These are phyloP conservation scores for Gamarada debralockiae DNA, from an alignment of 495 filamentous ascomycete species.

Conservation along the genomic window DNA sequence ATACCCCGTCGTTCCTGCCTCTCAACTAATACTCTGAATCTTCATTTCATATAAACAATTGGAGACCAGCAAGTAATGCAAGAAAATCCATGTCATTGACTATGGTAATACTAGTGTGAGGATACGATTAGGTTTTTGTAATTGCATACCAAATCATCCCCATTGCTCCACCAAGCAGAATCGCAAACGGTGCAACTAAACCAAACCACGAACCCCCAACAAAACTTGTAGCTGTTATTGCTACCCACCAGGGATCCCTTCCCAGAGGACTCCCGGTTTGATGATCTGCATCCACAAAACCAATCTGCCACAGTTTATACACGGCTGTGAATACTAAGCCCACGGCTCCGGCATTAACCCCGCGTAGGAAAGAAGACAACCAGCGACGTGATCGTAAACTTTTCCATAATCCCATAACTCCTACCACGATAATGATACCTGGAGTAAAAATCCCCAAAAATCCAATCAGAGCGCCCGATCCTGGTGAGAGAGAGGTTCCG, in stretches of 20 bases:
- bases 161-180: constrained; percentile 59
- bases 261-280: constrained; percentile 52
- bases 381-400: constrained; percentile 48
- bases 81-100: too few relatives aligned
- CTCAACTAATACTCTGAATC: too few relatives aligned
- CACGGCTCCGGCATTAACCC: constrained; percentile 70
- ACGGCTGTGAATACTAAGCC: constrained; percentile 81
- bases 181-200: constrained; percentile 54
- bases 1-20: too few relatives aligned
- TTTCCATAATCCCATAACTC: constrained; percentile 67
- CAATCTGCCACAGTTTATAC: constrained; percentile 75
- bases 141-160: constrained; percentile 41
- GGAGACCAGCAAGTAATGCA: too few relatives aligned
- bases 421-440: constrained; percentile 60
- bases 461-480: constrained; percentile 58
- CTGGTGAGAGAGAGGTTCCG: constrained; percentile 31
- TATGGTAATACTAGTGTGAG: too few relatives aligned
- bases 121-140: too few relatives aligned
- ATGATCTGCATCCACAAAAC: constrained; percentile 54
- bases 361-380: constrained; percentile 56
- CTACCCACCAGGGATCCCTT: constrained; percentile 70
- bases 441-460: constrained; percentile 70
- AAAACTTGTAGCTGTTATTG: constrained; percentile 59
- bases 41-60: too few relatives aligned
- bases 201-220: constrained; percentile 59